Base-by-base conservation (phyloP, 2,329 filamentous ascomycete species). In the Cladosporium phlei region DNA sequence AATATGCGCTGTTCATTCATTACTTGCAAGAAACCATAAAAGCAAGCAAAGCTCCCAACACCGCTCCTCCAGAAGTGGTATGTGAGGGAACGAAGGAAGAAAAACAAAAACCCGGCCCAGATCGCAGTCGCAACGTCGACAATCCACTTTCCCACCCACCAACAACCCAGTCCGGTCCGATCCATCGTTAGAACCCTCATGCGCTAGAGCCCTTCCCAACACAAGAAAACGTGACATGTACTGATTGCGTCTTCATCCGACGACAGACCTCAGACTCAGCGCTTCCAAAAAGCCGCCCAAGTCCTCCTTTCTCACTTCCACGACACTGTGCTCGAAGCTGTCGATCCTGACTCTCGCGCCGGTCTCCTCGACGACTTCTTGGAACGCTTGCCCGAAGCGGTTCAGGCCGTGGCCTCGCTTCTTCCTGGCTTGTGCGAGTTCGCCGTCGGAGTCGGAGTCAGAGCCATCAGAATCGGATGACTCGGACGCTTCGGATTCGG, bases 261-360 rank as follows among this genome's bases (percentile, higher is more conserved):
- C 85, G 14, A 97, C 89, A 47, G 83, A 83, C 76, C 94, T 95
- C 78, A 89, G 84, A 68, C 90, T 96, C 63, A 98, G 67, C 47
- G 85, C 84, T 71, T 98, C 93, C 55, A 98, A 72, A 65, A 98
- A 98, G 0, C 85, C 88, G 12, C 82, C 81, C 21, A 98, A 70
- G 67, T 97, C 93, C 63, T 97, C 93, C 72, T 95, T 96, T 69
- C 84, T 84, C n/a, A 98, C 91, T 66, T 98, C 93, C 37, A 97
- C 90, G 6, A 97, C 93, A 60, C 88, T 95, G 65, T 95, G 88
- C 68, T 98, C 93, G 61, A 98, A 98, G 66, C 87, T 94, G 68
- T 98, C 93, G 62, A 96, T 94, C 50, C 89, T 76, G 16, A 97
- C 89, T 12, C 90, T 73, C 0, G 91, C 88, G 49, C 84, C 93